Conservation (phyloP, 257 asterid genomes). For the Fraxinus americana region DNA sequence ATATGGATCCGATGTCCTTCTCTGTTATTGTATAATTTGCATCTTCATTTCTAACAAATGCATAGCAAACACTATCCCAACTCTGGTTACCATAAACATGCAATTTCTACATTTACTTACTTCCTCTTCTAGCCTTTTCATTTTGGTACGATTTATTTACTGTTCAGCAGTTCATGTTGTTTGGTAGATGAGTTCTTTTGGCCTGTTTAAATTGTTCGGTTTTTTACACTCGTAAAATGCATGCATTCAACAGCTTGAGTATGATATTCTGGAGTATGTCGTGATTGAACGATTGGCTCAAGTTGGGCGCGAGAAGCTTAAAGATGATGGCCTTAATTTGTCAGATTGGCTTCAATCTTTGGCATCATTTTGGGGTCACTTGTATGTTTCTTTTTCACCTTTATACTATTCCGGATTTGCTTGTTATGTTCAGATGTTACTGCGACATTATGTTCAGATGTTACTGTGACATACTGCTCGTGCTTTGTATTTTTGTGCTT, state of each 20-base stretch:
- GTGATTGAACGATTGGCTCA: conserved; percentile 97
- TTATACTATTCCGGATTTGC: conserved; percentile 26
- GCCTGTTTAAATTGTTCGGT: not conserved
- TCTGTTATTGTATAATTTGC: conserved; percentile 8
- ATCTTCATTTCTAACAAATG: conserved; percentile 6
- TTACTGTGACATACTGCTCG: conserved; percentile 8
- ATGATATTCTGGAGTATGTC: conserved; percentile 96
- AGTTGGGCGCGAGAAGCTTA: conserved; percentile 98
- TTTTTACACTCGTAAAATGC: conserved; percentile 21
- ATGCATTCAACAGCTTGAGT: conserved; percentile 76
- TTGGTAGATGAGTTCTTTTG: not conserved
- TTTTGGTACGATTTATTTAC: not conserved
- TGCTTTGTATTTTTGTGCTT: conserved; percentile 23
- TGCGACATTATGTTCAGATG: not conserved
- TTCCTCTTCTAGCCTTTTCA: conserved; percentile 4
- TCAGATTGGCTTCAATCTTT: conserved; percentile 99
- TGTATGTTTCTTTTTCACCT: conserved; percentile 64
- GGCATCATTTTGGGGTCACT: conserved; percentile 99
- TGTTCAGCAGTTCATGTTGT: not conserved
- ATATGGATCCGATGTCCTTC: not conserved
- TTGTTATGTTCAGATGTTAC: conserved; percentile 23
- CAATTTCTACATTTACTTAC: not conserved
- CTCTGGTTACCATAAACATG: conserved; percentile 4
- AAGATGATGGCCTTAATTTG: conserved; percentile 97
- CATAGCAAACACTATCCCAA: not conserved